Base-by-base conservation (phyloP, 2,329 filamentous ascomycete species). In the Zarea fungicola region DNA sequence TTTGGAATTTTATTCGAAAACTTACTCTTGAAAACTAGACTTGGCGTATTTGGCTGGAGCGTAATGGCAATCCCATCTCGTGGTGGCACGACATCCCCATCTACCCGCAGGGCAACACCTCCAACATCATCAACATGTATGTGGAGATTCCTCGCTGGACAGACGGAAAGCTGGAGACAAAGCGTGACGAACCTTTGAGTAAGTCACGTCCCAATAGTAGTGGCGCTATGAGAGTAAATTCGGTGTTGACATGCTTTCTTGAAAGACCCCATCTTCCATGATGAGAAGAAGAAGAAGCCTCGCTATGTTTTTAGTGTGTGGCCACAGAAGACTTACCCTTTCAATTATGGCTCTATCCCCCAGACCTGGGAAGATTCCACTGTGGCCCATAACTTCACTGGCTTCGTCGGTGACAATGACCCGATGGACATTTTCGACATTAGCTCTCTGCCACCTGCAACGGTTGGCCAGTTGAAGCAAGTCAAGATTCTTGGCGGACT, bases 361-460 rank as follows among this genome's bases (percentile, higher is more conserved):
- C 70, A 72, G 53, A 72, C 69, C 0, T 72, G 69, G 69, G 69
- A 72, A 55, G 66, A 65, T 42, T 66, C 68, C 19, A 72, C 71
- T 50, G 60, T 64, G 29, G 54, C 67, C 16, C 67, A 71, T 39
- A 56, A 62, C 16, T 67, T 68, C 45, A 72, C 69, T 14, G 62
- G 62, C 0, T 60, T 53, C 6, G 50, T 59, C 1, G 69, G 69
- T 1, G 69, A 72, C 50, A 72, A 72, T 8, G 69, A 72, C 18
- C 69, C 69, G 0, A 63, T 72, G 14, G 69, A 72, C 43, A 43
- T 72, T 1, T 69, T 71, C 14, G 69, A 72, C 26, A 62, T 68
- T 31, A 63, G 57, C 41, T 52, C 60, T 8, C 62, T 68, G 32
- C 60, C 62, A 51, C 56, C 62, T 2, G 61, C 65, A 0, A 59